These are phyloP conservation scores for Lentinula guzmanii DNA, from an alignment of 768 basidiomycete genomes.

Conservation along the genomic window DNA sequence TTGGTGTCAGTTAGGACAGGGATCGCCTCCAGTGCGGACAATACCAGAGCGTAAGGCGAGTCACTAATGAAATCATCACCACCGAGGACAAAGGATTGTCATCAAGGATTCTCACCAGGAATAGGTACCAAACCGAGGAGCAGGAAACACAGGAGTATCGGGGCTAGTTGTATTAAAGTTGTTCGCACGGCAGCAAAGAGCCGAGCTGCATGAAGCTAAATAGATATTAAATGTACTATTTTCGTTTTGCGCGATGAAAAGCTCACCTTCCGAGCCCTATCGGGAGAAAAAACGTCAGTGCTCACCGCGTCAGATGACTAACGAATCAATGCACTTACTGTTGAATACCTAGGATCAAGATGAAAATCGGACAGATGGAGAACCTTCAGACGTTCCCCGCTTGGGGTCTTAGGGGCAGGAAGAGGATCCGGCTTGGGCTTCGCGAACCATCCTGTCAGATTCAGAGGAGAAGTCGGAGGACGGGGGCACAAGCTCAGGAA, in stretches of 20 bases:
- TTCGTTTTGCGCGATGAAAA: not conserved
- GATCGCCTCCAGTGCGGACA: conserved; percentile 61
- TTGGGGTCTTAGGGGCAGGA: conserved; percentile 50
- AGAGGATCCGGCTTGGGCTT: conserved; percentile 72
- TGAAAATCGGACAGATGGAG: conserved; percentile 77
- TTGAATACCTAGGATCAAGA: conserved; percentile 57
- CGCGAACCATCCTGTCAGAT: conserved; percentile 64
- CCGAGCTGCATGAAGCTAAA: conserved; percentile 71
- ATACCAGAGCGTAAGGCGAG: conserved; percentile 52
- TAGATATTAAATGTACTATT: conserved; percentile 26
- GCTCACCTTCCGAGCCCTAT: conserved; percentile 1
- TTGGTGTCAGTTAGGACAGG: conserved; percentile 59
- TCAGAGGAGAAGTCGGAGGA: conserved; percentile 53
- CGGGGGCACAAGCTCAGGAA: conserved; percentile 52
- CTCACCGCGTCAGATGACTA: not conserved
- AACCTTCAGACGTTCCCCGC: conserved; percentile 63
- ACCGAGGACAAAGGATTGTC: not conserved
- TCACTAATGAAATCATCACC: conserved; percentile 33
- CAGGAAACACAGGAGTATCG: conserved; percentile 44
- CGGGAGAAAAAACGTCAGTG: conserved; percentile 16
- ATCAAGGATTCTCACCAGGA: conserved; percentile 33
- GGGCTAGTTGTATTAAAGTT: conserved; percentile 45
- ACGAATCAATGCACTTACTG: not conserved
- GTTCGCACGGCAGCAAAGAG: conserved; percentile 59
- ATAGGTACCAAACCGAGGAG: conserved; percentile 65